phyloP scores from a whole-genome alignment of 1,284 basidiomycete species.

The Microbotryum intermedium region DNA sequence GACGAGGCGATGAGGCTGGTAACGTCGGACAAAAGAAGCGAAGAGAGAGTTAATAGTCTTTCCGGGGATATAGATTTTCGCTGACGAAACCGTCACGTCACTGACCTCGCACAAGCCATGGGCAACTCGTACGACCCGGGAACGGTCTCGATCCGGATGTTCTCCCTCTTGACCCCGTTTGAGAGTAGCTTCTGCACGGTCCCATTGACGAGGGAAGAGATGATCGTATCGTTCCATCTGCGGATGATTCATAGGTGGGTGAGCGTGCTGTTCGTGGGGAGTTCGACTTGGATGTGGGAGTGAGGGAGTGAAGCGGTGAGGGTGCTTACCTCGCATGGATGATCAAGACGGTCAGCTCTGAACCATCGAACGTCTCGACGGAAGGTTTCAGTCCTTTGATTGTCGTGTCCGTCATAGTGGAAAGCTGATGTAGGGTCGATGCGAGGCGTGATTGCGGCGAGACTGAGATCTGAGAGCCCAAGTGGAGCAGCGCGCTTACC shows the following conservation, averaged over 20 bases:
- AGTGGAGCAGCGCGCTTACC: too few relatives aligned
- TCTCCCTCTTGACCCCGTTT: slow-evolving; percentile 71
- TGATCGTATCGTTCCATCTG: slow-evolving; percentile 35
- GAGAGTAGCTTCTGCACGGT: slow-evolving; percentile 26
- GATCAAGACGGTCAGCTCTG: slow-evolving; percentile 70
- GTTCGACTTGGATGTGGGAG: not conserved
- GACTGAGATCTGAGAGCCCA: too few relatives aligned
- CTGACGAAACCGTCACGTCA: slow-evolving; percentile 32
- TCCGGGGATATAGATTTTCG: slow-evolving; percentile 7
- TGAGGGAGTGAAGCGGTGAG: not conserved
- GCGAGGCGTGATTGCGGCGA: too few relatives aligned
- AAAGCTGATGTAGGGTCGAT: not conserved
- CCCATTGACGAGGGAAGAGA: slow-evolving; percentile 31
- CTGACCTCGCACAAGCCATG: slow-evolving; percentile 64
- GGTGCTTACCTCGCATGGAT: slow-evolving; percentile 59
- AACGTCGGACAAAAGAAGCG: not conserved
- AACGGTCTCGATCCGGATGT: slow-evolving; percentile 84
- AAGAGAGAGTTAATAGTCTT: too few relatives aligned
- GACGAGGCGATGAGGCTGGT: slow-evolving; percentile 72
- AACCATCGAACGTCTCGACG: slow-evolving; percentile 61
- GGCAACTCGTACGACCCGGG: slow-evolving; percentile 94
- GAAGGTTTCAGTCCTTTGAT: slow-evolving; percentile 69
- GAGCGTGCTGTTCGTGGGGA: not conserved
- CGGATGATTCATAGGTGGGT: not conserved
- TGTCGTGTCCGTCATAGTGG: slow-evolving; percentile 19